Conservation (phyloP, 495 filamentous ascomycete genomes). For the Annulohypoxylon stygium region DNA sequence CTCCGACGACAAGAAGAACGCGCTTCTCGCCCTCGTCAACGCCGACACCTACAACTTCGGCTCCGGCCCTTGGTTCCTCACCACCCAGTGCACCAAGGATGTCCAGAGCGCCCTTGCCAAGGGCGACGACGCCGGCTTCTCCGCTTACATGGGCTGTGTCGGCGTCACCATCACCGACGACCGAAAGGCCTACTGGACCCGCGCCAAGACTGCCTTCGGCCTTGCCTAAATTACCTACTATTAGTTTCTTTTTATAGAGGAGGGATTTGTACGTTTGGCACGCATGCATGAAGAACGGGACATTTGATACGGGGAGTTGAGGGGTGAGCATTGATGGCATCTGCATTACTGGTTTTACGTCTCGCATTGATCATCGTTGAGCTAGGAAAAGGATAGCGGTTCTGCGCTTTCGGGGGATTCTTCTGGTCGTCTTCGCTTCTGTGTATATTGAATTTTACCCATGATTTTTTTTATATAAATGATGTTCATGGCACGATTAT, state of each 20-base stretch:
- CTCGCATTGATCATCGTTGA: background rate
- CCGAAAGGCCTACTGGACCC: conserved; percentile 68
- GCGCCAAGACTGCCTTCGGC: conserved; percentile 59
- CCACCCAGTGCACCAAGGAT: conserved; percentile 68
- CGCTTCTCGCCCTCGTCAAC: conserved; percentile 70
- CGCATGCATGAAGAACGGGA: background rate
- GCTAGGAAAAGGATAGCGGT: background rate
- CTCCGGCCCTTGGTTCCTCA: conserved; percentile 80
- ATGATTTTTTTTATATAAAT: conserved; percentile 11
- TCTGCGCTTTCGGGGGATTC: background rate
- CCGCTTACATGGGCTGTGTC: conserved; percentile 75
- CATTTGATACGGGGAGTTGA: background rate
- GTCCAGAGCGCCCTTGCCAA: conserved; percentile 62
- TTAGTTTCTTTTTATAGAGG: no score
- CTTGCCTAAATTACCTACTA: conserved; percentile 28
- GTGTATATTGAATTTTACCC: conserved; percentile 27
- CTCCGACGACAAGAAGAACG: conserved; percentile 54
- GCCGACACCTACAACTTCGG: conserved; percentile 76
- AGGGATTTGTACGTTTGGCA: background rate
- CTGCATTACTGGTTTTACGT: conserved; percentile 8
- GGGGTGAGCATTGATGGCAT: conserved; percentile 9
- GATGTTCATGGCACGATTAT: conserved; percentile 1
- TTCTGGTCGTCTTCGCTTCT: conserved; percentile 20
- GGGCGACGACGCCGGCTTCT: conserved; percentile 69
- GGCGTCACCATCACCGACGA: conserved; percentile 64